Percentiles rank a stretch among this genome's conserved stretches.
phyloP scores from a whole-genome alignment of 2,329 filamentous ascomycete species.

The Epichloe sibirici region DNA sequence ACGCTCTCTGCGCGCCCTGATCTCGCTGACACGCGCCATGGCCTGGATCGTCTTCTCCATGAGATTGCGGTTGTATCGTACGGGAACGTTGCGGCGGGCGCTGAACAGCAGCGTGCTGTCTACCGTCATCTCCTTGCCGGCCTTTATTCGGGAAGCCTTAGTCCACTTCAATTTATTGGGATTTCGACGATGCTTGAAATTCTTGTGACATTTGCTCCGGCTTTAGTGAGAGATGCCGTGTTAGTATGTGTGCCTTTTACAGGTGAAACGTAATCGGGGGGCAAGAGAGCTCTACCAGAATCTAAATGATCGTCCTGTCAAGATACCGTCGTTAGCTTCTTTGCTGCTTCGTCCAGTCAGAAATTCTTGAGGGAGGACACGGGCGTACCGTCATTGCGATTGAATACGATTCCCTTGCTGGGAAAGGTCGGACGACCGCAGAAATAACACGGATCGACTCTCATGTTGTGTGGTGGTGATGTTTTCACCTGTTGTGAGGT shows the following conservation, averaged over 20 bases:
- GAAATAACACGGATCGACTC: conserved; percentile 32
- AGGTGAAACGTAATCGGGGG: no score
- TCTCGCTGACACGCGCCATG: conserved; percentile 84
- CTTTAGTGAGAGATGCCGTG: background rate
- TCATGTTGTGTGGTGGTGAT: conserved; percentile 16
- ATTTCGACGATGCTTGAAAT: conserved; percentile 98
- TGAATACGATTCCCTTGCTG: conserved; percentile 43
- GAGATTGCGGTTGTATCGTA: conserved; percentile 91
- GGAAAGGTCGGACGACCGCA: conserved; percentile 39
- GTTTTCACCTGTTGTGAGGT: background rate
- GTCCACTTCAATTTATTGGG: conserved; percentile 96
- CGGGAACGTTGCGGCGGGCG: conserved; percentile 82
- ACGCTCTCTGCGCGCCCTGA: conserved; percentile 70
- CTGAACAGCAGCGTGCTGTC: conserved; percentile 90
- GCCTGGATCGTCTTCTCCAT: conserved; percentile 78
- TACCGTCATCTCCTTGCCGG: conserved; percentile 81
- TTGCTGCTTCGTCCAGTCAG: background rate
- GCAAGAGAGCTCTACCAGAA: conserved; percentile 32
- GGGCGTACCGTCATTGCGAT: conserved; percentile 33
- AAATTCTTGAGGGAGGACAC: background rate
- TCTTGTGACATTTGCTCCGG: conserved; percentile 43
- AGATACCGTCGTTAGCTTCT: background rate
- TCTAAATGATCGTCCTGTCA: conserved; percentile 35
- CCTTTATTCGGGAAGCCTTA: conserved; percentile 71
- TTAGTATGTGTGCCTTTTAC: background rate